phyloP scores from a whole-genome alignment of 1,139 yeast genomes.

The Saccharomyces hybrid region DNA sequence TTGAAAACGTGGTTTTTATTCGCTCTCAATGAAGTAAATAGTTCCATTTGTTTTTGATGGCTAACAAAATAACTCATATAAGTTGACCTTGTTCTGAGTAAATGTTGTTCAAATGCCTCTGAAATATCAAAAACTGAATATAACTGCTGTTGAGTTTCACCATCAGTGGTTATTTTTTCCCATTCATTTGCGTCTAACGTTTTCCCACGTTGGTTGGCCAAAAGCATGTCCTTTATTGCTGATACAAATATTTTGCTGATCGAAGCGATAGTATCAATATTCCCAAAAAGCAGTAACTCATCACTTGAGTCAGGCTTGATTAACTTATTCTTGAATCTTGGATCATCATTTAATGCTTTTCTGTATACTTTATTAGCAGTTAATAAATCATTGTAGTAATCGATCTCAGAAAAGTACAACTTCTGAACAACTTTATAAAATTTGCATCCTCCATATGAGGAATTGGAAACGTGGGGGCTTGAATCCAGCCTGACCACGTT shows the following conservation, averaged over 20 bases:
- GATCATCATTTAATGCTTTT: slow-evolving; percentile 20
- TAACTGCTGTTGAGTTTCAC: slow-evolving; percentile 4
- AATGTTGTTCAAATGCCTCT: slow-evolving; percentile 23
- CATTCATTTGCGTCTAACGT: slow-evolving; percentile 12
- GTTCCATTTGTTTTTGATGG: slow-evolving; percentile 23
- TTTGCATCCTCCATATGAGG: slow-evolving; percentile 3
- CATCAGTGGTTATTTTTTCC: slow-evolving; percentile 9
- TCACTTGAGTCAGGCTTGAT: slow-evolving; percentile 20
- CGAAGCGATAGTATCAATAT: slow-evolving; percentile 33
- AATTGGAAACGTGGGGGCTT: not conserved
- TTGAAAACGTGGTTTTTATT: slow-evolving; percentile 8
- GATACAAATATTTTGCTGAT: slow-evolving; percentile 28
- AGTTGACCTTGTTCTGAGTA: slow-evolving; percentile 30
- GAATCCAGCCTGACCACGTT: slow-evolving; percentile 8
- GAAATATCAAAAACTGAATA: slow-evolving; percentile 24
- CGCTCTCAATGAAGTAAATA: slow-evolving; percentile 18
- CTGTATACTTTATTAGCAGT: slow-evolving; percentile 28
- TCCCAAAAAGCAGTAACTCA: slow-evolving; percentile 33
- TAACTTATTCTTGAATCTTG: slow-evolving; percentile 23
- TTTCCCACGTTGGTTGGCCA: slow-evolving; percentile 3
- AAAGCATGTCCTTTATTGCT: slow-evolving; percentile 13
- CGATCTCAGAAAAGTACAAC: slow-evolving; percentile 25
- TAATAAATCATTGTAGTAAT: slow-evolving; percentile 21
- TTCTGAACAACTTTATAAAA: slow-evolving; percentile 23
- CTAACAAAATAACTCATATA: slow-evolving; percentile 26